Conservation (phyloP, 2,329 filamentous ascomycete species). For the Arthrobotrys iridis region DNA sequence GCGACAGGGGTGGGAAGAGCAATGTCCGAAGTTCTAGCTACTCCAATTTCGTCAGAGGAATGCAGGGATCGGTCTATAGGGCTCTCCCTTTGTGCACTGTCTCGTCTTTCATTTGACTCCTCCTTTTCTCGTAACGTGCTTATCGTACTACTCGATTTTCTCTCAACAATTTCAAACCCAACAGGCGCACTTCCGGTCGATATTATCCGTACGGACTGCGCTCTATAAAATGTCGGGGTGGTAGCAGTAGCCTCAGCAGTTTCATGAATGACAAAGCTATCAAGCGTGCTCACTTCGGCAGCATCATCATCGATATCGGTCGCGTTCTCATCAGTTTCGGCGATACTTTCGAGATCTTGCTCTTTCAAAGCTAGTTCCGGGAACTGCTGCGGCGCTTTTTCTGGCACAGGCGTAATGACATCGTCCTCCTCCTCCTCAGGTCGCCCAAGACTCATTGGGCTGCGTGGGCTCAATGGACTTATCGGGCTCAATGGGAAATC, state of each 20-base stretch:
- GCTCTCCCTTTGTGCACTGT: constrained; percentile 16
- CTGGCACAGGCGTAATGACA: constrained; percentile 27
- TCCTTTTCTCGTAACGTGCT: constrained; percentile 36
- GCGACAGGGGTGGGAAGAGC: constrained; percentile 39
- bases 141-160: constrained; percentile 46
- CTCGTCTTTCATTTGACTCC: constrained; percentile 10
- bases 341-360: constrained; percentile 39
- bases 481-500: constrained; percentile 40
- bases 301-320: constrained; percentile 43
- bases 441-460: neutral
- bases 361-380: constrained; percentile 20
- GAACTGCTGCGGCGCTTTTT: constrained; percentile 21
- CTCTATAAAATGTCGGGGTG: constrained; percentile 48
- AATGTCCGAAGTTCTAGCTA: constrained; percentile 63
- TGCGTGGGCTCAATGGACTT: constrained; percentile 17
- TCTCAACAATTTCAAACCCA: constrained; percentile 41
- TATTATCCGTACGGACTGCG: constrained; percentile 45
- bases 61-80: constrained; percentile 24
- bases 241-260: constrained; percentile 46
- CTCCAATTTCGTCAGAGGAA: constrained; percentile 60
- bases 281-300: constrained; percentile 37
- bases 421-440: constrained; percentile 29
- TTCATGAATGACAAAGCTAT: constrained; percentile 49
- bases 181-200: constrained; percentile 44
- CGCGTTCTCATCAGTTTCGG: constrained; percentile 26